Evolutionary conservation across 192 early-diverging fungal species (phyloP), one percentile per base, ranked within the genome.

Genomic region (Gigaspora rosea): DNA sequence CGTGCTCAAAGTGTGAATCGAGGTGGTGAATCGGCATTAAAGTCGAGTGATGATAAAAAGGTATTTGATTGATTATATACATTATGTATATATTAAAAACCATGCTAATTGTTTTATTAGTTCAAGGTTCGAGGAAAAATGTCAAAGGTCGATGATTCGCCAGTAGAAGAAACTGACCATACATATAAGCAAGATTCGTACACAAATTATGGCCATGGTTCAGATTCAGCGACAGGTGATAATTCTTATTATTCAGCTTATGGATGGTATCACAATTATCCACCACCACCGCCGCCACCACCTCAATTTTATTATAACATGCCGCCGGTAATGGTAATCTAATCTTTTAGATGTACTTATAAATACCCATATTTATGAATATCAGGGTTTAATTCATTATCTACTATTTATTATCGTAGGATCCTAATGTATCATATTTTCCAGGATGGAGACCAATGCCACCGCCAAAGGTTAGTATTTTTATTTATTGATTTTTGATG

Each of bases 241-340:
- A 41, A 41, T 41, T 7, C 41, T 66, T 47, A 66, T 33, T 66
- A 16, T 47, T 15, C 64, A 18, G 13, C n/a, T 22, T 63, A 63
- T 32, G 61, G 61, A 32, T 63, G 20, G 61, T 27, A 63, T 32
- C 61, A 56, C 36, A n/a, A 47, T 66, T 66, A 66, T 66, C 16
- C 64, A 46, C 32, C 32, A 15, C 32, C 22, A 12, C 70, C 69
- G 0, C 68, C 69, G 32, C 69, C 71, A 48, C 71, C 71, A 59
- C 50, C n/a, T n/a, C 50, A 49, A 33, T 51, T 33, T 71, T 54
- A 71, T 71, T n/a, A 69, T 47, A 41, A 47, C 16, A 15, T 11
- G 7, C 16, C 20, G 6, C 27, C 9, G 22, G 13, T 51, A 71
- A 10, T 67, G 65, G 49, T 27, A 16, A 33, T 33, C 9, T 52